phyloP scores from a whole-genome alignment of 75 land plant genomes.

The Cunninghamia lanceolata region DNA sequence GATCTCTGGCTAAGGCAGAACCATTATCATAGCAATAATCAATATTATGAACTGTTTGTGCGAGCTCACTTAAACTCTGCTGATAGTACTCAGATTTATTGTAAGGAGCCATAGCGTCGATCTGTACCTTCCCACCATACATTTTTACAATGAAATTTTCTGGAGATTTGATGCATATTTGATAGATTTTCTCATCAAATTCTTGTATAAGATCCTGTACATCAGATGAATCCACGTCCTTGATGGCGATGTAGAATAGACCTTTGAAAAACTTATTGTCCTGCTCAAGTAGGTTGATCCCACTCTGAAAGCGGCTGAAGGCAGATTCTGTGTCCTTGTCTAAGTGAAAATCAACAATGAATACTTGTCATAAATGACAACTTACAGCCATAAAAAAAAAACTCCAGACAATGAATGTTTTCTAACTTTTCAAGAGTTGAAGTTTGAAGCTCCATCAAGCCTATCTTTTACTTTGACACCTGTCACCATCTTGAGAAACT shows the following conservation, averaged over 20 bases:
- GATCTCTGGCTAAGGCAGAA: no score
- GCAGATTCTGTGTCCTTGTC: constrained; percentile 36
- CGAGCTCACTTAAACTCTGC: no score
- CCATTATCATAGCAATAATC: no score
- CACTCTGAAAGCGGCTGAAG: constrained; percentile 37
- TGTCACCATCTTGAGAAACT: no score
- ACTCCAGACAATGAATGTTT: no score
- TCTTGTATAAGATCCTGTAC: constrained; percentile 28
- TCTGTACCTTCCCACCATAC: constrained; percentile 26
- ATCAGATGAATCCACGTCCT: constrained; percentile 34
- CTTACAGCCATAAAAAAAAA: no score
- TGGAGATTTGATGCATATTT: constrained; percentile 27
- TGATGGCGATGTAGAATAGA: constrained; percentile 35
- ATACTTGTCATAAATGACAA: no score
- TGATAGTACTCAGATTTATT: constrained; percentile 19
- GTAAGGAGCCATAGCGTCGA: constrained; percentile 33
- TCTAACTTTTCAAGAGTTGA: no score
- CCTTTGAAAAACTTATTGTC: constrained; percentile 42
- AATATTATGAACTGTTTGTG: no score
- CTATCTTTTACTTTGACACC: no score
- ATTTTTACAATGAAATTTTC: constrained; percentile 34
- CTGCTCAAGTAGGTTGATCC: constrained; percentile 29
- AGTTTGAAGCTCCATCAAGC: no score
- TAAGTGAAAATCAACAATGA: constrained; percentile 40
- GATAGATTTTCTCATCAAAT: constrained; percentile 17